Percentiles rank a stretch among this genome's conserved stretches.
phyloP scores from a whole-genome alignment of 2,329 filamentous ascomycete genomes.

The Pseudohalonectria lignicola region DNA sequence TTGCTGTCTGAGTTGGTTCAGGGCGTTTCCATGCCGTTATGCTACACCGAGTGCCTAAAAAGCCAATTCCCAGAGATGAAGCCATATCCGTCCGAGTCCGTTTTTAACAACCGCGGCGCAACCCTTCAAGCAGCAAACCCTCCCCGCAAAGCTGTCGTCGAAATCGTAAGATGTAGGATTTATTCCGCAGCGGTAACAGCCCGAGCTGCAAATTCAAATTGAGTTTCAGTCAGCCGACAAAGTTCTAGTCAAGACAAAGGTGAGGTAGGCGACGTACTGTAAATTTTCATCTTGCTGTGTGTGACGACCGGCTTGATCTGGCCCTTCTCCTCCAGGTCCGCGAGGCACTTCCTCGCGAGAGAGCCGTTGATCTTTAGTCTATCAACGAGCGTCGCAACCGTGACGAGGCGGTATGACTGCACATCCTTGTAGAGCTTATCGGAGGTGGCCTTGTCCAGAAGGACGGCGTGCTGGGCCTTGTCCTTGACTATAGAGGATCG shows the following conservation, averaged over 20 bases:
- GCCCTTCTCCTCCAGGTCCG: slow-evolving; percentile 94
- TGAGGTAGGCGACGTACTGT: slow-evolving; percentile 50
- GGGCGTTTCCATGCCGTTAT: slow-evolving; percentile 22
- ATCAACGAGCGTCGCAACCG: slow-evolving; percentile 96
- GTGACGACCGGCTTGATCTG: slow-evolving; percentile 95
- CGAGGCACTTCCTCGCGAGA: slow-evolving; percentile 78
- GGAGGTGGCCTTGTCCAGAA: slow-evolving; percentile 94
- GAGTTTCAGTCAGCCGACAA: not conserved
- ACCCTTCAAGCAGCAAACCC: slow-evolving; percentile 12
- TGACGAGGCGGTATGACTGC: slow-evolving; percentile 99
- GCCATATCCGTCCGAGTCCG: slow-evolving; percentile 10
- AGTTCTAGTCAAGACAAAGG: not conserved
- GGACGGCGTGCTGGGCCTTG: slow-evolving; percentile 99
- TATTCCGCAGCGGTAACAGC: slow-evolving; percentile 43
- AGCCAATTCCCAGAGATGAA: slow-evolving; percentile 15
- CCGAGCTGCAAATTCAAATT: slow-evolving; percentile 33
- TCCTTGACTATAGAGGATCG: slow-evolving; percentile 77
- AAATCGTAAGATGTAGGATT: slow-evolving; percentile 12
- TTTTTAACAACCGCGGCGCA: slow-evolving; percentile 1
- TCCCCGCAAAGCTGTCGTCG: slow-evolving; percentile 9
- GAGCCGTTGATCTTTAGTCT: slow-evolving; percentile 99
- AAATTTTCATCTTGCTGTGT: slow-evolving; percentile 97
- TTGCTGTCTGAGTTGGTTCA: slow-evolving; percentile 19
- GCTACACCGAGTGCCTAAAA: slow-evolving; percentile 20
- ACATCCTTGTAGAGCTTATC: slow-evolving; percentile 99